These are phyloP conservation scores for Syzygium grande DNA, from an alignment of 345 rosid genomes.

Conservation along the genomic window DNA sequence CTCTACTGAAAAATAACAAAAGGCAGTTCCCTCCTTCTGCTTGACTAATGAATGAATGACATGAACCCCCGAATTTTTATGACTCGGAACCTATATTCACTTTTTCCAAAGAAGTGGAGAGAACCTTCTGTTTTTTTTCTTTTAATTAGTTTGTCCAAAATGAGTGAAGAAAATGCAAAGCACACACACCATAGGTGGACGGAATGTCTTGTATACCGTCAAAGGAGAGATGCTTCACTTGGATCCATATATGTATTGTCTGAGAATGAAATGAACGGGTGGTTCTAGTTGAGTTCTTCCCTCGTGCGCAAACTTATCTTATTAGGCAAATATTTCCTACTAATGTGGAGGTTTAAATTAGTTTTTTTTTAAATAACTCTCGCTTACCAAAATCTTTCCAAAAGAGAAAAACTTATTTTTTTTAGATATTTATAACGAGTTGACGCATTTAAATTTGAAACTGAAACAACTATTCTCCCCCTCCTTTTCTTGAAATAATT, in stretches of 20 bases:
- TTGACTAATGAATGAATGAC: not conserved
- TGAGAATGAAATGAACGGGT: not conserved
- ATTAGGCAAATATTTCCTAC: not conserved
- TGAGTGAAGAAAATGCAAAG: not conserved
- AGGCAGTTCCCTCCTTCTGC: not conserved
- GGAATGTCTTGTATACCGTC: not conserved
- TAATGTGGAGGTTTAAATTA: too few species aligned
- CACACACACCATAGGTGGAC: not conserved
- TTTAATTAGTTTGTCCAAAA: not conserved
- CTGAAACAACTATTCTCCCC: too few species aligned
- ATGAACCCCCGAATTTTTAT: too few species aligned
- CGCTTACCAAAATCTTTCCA: too few species aligned
- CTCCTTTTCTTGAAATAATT: too few species aligned
- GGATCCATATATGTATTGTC: not conserved
- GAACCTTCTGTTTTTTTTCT: too few species aligned
- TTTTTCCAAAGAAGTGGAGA: rapidly evolving
- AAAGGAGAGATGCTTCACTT: not conserved
- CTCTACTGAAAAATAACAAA: too few species aligned
- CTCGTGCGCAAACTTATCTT: not conserved
- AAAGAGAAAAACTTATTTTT: too few species aligned
- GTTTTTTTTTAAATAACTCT: too few species aligned
- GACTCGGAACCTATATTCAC: not conserved
- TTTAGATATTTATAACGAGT: too few species aligned
- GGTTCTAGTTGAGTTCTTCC: not conserved
- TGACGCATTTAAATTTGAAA: too few species aligned